A percentile compares a stretch with the other conserved stretches of the same genome.
Conservation (phyloP, 2,329 filamentous ascomycete species). For the Didymella lethalis region DNA sequence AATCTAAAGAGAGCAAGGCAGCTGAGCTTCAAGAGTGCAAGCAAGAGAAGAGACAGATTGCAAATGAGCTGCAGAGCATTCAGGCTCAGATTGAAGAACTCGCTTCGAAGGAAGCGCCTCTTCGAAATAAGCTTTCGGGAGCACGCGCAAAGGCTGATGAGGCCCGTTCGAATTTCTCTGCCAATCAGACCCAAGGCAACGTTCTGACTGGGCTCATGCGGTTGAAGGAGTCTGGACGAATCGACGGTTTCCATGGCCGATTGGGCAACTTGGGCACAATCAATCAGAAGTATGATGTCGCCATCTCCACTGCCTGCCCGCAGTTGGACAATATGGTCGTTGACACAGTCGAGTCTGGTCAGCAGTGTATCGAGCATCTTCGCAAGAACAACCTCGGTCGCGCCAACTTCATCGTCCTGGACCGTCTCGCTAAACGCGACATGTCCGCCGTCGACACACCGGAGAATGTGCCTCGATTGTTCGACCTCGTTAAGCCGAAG, state of each 20-base stretch:
- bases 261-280: constrained; percentile 94
- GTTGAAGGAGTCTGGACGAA: constrained; percentile 92
- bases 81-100: constrained; percentile 77
- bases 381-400: constrained; percentile 96
- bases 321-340: constrained; percentile 95
- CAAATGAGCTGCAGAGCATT: constrained; percentile 76
- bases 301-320: constrained; percentile 96
- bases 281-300: constrained; percentile 91
- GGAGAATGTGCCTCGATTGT: constrained; percentile 89
- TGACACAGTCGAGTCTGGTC: constrained; percentile 92
- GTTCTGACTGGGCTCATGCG: constrained; percentile 92
- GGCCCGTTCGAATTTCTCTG: constrained; percentile 86
- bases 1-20: constrained; percentile 73
- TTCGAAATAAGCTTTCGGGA: constrained; percentile 85
- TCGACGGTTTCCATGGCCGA: constrained; percentile 95
- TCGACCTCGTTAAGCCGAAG: constrained; percentile 90
- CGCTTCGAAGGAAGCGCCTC: constrained; percentile 77
- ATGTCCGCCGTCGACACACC: constrained; percentile 84
- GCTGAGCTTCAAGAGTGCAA: constrained; percentile 79
- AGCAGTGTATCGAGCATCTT: constrained; percentile 97
- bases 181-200: constrained; percentile 90
- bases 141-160: constrained; percentile 96
- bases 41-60: constrained; percentile 72
- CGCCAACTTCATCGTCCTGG: constrained; percentile 95
- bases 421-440: constrained; percentile 82